Base-by-base conservation (phyloP, 1,139 yeast genomes). In the Blastobotrys buckinghamii region DNA sequence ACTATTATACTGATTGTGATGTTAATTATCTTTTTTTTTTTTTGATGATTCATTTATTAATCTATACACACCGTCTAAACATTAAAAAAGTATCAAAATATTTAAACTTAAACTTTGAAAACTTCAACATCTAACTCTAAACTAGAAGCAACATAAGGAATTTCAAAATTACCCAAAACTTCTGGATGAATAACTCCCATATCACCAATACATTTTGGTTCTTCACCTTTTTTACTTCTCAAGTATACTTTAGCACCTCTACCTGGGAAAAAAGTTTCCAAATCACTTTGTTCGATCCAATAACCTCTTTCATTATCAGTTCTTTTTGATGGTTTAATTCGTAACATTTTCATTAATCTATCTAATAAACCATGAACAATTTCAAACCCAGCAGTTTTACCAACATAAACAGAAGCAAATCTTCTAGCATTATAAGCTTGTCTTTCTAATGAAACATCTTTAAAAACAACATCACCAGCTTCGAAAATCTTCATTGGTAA, bases 121-220 rank as follows among this genome's bases (percentile, higher is more conserved):
- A 53, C 55, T 50, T 90, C 95, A 47, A 94, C 81, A 65, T 90
- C 84, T 55, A 94, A 74, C 73, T 94, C 99, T 55, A 90, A 92
- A 53, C 85, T 77, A 42, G 96, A 85, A 61, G 96, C 97, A 36
- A 67, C 72, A 64, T 84, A 88, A 48, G 97, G 97, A 56, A 94
- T 80, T 57, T 89, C 97, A 64, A 89, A 94, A 63, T 78, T 73
- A 58, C 76, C 76, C 77, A 90, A 76, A 50, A 94, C 98, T 64
- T 86, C 89, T 34, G 99, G 99, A 68, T 94, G 99, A 63, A 94
- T 75, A 50, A 89, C 97, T 65, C 99, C 99, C 59, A 94, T 74
- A 44, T 81, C 72, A 57, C 99, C 99, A 61, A 94, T 78, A 19
- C 57, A 61, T 37, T 54, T 47, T 22, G 69, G 61, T 53, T 58